These are phyloP conservation scores for Rhexocercosporidium sp. DNA, from an alignment of 2,329 filamentous ascomycete species.

Conservation along the genomic window DNA sequence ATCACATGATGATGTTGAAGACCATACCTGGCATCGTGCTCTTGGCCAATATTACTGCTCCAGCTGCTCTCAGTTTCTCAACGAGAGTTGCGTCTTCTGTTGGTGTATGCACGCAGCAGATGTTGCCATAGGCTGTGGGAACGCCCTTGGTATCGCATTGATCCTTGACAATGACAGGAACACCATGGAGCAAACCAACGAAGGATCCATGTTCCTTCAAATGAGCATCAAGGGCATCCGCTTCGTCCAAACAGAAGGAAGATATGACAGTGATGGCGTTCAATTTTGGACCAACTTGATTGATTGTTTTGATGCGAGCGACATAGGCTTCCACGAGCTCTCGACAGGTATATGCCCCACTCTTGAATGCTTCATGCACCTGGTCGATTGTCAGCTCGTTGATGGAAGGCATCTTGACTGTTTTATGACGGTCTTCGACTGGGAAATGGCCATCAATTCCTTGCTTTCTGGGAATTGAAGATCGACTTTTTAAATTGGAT, in stretches of 20 bases:
- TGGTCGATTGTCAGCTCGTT: conserved; percentile 25
- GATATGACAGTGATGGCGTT: conserved; percentile 24
- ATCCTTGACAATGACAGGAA: conserved; percentile 65
- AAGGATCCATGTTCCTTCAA: conserved; percentile 21
- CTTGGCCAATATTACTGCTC: conserved; percentile 33
- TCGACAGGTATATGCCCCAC: conserved; percentile 22
- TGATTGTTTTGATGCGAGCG: conserved; percentile 20
- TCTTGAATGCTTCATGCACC: conserved; percentile 22
- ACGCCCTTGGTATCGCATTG: conserved; percentile 61
- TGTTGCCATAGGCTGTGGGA: conserved; percentile 48
- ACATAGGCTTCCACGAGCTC: conserved; percentile 26
- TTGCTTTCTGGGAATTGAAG: too few species aligned
- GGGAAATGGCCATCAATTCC: too few species aligned
- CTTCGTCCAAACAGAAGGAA: conserved; percentile 16
- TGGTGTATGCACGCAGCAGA: conserved; percentile 22
- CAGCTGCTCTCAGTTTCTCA: conserved; percentile 28
- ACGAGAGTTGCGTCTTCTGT: conserved; percentile 26
- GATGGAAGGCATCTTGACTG: conserved; percentile 19
- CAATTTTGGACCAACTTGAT: conserved; percentile 23
- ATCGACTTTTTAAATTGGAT: too few species aligned
- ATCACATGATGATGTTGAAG: conserved; percentile 4
- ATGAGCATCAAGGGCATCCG: conserved; percentile 19
- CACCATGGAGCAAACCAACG: conserved; percentile 53
- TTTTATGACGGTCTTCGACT: not conserved
- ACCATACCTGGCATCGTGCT: conserved; percentile 29